Evolutionary conservation across 2,329 filamentous ascomycete species (phyloP).

Genomic region (Cytospora paraplurivora): DNA sequence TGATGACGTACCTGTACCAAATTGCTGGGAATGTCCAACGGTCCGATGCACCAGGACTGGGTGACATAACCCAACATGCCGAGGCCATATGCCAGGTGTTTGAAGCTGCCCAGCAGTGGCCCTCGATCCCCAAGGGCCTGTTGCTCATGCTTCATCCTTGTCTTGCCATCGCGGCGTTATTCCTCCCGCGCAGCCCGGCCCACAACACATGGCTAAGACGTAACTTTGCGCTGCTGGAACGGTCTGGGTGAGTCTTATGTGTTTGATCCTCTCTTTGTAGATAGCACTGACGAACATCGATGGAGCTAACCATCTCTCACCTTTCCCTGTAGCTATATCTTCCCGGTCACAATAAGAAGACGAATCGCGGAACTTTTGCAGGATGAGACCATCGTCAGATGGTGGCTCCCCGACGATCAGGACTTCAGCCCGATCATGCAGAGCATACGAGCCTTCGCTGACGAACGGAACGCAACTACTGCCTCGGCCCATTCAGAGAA

Average conservation of each 20-base stretch:
- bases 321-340: slow-evolving; percentile 70
- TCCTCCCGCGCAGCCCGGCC: slow-evolving; percentile 72
- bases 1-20: slow-evolving; percentile 80
- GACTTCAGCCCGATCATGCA: slow-evolving; percentile 73
- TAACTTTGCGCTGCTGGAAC: slow-evolving; percentile 78
- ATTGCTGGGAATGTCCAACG: slow-evolving; percentile 59
- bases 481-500: slow-evolving; percentile 63
- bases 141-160: slow-evolving; percentile 74
- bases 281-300: background rate
- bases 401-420: slow-evolving; percentile 89
- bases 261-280: slow-evolving; percentile 15
- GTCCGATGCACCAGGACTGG: slow-evolving; percentile 56
- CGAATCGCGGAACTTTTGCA: slow-evolving; percentile 78
- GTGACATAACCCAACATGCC: slow-evolving; percentile 60
- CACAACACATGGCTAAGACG: slow-evolving; percentile 78
- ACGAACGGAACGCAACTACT: slow-evolving; percentile 68
- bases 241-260: slow-evolving; percentile 66
- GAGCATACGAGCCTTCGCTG: slow-evolving; percentile 77
- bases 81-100: slow-evolving; percentile 76
- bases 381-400: slow-evolving; percentile 70
- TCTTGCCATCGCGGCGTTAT: slow-evolving; percentile 74
- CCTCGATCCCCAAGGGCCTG: slow-evolving; percentile 68
- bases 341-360: slow-evolving; percentile 70
- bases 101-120: slow-evolving; percentile 75
- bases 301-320: slow-evolving; percentile 10